Base-by-base conservation (phyloP, 1,284 basidiomycete species). In the Peniophora sp. region DNA sequence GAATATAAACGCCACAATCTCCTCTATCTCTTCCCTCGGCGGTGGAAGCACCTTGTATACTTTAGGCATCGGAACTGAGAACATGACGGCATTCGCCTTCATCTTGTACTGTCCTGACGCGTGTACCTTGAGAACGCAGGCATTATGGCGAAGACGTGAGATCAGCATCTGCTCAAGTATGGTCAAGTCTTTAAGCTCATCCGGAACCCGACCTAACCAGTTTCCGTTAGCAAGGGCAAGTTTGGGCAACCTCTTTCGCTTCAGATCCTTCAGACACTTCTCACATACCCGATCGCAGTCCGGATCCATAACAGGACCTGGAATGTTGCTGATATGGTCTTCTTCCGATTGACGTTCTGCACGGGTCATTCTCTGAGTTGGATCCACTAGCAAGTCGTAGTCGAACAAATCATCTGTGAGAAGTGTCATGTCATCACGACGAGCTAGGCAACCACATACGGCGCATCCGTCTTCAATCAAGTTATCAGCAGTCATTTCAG, bases 161-260 rank as follows among this genome's bases (percentile, higher is more conserved):
- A 73, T 57, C 2, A 72, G 36, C 18, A 69, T 23, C 50, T 63
- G 56, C 49, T 73, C 69, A 8, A 60, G 56, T 51, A 61, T 68
- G 2, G 49, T 59, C 17, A 73, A 51, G n/a, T 53, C 42, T 44
- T 56, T n/a, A 0, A 72, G 48, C 15, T 59, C 54, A 18, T 47
- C 2, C 1, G 69, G 70, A 1, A 71, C 59, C 10, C 63, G 51
- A n/a, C 71, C 70, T 0, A 73, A 22, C 71, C 70, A 74, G 1
- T 70, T 47, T 1, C 67, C 65, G 53, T 68, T 68, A 0, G 64
- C 64, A 6, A 73, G 47, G 15, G 68, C 57, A 44, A 51, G 22
- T n/a, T 41, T 45, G 10, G 68, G 68, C 12, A 65, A 47, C 37
- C 52, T 57, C 1, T 56, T 55, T 17, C 59, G 54, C 3, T 49